Evolutionary conservation across 306 rosid species (phyloP).

Genomic region (Acmispon strigosus): DNA sequence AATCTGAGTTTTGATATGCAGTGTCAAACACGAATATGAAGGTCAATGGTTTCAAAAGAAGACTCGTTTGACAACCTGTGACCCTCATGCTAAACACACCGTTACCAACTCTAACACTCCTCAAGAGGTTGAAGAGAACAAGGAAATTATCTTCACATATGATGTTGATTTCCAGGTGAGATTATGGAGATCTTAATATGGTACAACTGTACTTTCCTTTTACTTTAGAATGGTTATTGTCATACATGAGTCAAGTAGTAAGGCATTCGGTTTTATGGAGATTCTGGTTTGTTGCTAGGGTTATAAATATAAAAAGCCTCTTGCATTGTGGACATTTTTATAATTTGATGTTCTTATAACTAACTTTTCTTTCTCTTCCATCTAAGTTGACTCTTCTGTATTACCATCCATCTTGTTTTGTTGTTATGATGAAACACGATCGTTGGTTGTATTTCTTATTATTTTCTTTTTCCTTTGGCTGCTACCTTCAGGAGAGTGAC

Average conservation of each 20-base stretch:
- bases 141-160: slow-evolving; percentile 82
- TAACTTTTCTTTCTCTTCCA: not conserved
- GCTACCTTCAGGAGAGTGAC: slow-evolving; percentile 63
- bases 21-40: slow-evolving; percentile 82
- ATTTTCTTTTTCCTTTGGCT: slow-evolving; percentile 14
- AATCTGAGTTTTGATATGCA: slow-evolving; percentile 34
- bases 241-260: not conserved
- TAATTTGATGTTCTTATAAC: not conserved
- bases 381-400: not conserved
- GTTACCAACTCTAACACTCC: slow-evolving; percentile 79
- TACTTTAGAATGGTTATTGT: not conserved
- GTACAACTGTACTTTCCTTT: not conserved
- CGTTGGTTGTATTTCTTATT: slow-evolving; percentile 14
- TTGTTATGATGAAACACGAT: not conserved
- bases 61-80: slow-evolving; percentile 82
- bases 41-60: slow-evolving; percentile 66
- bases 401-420: not conserved
- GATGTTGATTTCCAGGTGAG: slow-evolving; percentile 95
- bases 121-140: slow-evolving; percentile 89
- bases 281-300: not conserved
- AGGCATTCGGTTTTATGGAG: not conserved
- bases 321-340: not conserved
- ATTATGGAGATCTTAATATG: not conserved
- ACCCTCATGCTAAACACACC: slow-evolving; percentile 79
- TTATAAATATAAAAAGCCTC: not conserved